These are phyloP conservation scores for Pleurotus platypus DNA, from an alignment of 768 basidiomycete species.

Conservation along the genomic window DNA sequence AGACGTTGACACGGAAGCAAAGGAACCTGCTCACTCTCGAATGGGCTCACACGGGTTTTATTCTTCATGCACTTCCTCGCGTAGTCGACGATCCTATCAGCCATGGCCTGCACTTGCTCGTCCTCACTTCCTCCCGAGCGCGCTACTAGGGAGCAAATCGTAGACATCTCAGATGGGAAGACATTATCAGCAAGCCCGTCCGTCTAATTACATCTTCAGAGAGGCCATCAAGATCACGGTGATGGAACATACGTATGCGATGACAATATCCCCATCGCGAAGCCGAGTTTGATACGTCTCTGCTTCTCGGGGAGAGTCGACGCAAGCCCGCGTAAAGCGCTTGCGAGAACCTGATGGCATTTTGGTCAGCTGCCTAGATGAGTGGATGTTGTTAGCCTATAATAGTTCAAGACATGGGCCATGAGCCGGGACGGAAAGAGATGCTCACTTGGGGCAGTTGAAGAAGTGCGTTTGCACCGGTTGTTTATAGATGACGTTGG, in stretches of 20 bases:
- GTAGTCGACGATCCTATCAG: constrained; percentile 69
- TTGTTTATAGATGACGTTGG: constrained; percentile 55
- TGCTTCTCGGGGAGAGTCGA: constrained; percentile 49
- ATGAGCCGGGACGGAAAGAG: constrained; percentile 7
- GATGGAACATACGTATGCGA: constrained; percentile 37
- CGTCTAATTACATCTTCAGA: constrained; percentile 29
- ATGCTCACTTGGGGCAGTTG: constrained; percentile 49
- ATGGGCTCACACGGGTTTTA: constrained; percentile 64
- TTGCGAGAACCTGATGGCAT: constrained; percentile 39
- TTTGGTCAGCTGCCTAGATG: constrained; percentile 50
- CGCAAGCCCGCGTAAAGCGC: constrained; percentile 46
- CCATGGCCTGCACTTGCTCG: constrained; percentile 63
- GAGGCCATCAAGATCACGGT: constrained; percentile 22
- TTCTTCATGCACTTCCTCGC: constrained; percentile 69
- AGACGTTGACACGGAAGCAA: background rate
- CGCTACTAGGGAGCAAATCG: constrained; percentile 65
- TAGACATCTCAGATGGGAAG: constrained; percentile 67
- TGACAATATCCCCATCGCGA: constrained; percentile 48
- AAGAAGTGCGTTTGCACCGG: constrained; percentile 51
- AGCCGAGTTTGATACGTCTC: constrained; percentile 40
- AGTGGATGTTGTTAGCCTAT: background rate
- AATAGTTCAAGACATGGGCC: background rate
- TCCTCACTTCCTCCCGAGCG: constrained; percentile 55
- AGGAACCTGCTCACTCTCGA: constrained; percentile 51
- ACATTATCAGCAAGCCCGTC: constrained; percentile 57